Percentiles rank a stretch among this genome's conserved stretches.
These are phyloP conservation scores for Sporothrix dimorphospora DNA, from an alignment of 2,329 filamentous ascomycete genomes.

Conservation along the genomic window DNA sequence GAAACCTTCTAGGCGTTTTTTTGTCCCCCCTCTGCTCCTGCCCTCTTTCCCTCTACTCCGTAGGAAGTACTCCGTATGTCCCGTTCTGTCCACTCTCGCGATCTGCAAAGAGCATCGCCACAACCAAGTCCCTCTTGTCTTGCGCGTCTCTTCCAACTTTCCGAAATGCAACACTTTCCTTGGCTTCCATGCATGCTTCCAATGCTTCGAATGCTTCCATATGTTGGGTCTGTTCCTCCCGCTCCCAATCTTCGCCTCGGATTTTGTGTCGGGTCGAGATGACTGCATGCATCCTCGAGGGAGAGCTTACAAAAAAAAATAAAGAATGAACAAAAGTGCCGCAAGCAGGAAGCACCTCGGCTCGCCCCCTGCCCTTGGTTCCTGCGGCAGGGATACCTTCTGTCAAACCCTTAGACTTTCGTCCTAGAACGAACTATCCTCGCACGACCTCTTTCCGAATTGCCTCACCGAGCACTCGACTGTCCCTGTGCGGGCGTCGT, in stretches of 20 bases:
- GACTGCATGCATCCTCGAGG: no score
- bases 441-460: constrained; percentile 15
- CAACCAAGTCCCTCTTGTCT: background rate
- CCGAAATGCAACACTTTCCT: background rate
- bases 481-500: background rate
- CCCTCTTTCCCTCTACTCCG: background rate
- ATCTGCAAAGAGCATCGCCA: constrained; percentile 11
- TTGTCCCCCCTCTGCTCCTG: background rate
- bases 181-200: constrained; percentile 16
- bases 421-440: background rate
- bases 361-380: background rate
- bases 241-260: background rate
- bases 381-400: background rate
- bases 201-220: background rate
- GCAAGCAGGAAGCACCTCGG: background rate
- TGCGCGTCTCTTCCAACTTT: background rate
- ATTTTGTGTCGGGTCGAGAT: no score
- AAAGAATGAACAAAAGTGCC: no score
- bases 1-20: constrained; percentile 30
- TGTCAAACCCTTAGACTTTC: background rate
- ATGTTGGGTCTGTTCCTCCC: background rate
- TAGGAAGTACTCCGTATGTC: no score
- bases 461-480: constrained; percentile 2
- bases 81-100: no score
- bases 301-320: no score